These are phyloP conservation scores for Dactylorhiza incarnata DNA, from an alignment of 106 monocot genomes.

Conservation along the genomic window DNA sequence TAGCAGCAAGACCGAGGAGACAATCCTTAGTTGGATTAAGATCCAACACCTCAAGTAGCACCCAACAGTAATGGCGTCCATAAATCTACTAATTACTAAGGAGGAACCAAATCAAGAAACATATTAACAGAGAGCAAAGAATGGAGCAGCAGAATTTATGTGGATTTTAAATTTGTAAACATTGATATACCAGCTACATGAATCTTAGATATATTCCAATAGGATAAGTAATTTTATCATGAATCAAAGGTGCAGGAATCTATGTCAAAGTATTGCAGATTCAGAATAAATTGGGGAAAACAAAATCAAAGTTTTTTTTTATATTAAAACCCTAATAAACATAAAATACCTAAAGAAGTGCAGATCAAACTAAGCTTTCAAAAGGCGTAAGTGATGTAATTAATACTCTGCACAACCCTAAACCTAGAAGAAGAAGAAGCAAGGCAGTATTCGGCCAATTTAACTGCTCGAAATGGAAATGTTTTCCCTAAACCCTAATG, in stretches of 20 bases:
- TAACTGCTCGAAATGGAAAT: no score
- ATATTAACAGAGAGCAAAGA: not conserved
- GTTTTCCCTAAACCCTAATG: no score
- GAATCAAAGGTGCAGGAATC: not conserved
- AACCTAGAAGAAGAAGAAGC: no score
- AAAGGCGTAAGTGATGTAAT: no score
- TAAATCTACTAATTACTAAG: not conserved
- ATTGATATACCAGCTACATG: not conserved
- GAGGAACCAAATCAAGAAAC: not conserved
- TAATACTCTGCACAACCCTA: no score
- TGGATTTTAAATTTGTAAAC: not conserved
- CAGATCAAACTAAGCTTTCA: no score
- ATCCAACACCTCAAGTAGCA: no score
- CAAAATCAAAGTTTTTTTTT: not conserved
- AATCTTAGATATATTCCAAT: not conserved
- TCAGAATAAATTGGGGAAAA: not conserved
- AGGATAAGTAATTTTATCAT: not conserved
- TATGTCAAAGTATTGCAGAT: not conserved
- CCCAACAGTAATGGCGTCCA: no score
- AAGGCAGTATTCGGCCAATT: no score
- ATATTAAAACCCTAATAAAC: not conserved
- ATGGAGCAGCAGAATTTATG: not conserved
- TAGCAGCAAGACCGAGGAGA: no score
- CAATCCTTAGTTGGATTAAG: no score
- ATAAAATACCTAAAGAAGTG: no score